These are phyloP conservation scores for Acanthamoeba healyi DNA, from an alignment of 208 protist genomes.

Conservation along the genomic window DNA sequence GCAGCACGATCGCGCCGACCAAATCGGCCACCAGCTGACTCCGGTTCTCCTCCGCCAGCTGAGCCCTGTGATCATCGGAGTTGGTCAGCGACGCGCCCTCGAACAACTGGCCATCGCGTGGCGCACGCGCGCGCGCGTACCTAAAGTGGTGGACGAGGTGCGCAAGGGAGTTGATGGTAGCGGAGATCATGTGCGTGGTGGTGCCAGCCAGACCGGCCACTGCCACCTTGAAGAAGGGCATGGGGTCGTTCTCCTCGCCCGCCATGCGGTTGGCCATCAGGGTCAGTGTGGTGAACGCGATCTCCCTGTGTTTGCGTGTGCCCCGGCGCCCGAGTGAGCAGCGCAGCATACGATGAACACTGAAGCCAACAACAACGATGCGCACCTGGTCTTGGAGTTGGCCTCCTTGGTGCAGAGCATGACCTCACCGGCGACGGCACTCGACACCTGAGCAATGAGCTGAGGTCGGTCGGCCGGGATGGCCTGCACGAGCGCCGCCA, in stretches of 20 bases:
- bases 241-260: neutral
- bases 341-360: no score
- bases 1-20: conserved; percentile 12
- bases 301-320: no score
- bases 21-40: conserved; percentile 14
- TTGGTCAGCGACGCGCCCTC: neutral
- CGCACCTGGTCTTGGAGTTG: conserved; percentile 70
- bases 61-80: neutral
- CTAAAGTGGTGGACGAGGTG: conserved; percentile 75
- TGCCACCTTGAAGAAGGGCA: conserved; percentile 70
- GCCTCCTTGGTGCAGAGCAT: conserved; percentile 81
- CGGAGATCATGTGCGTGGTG: conserved; percentile 76
- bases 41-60: neutral
- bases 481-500: neutral
- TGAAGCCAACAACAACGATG: no score
- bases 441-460: neutral
- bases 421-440: conserved; percentile 49
- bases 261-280: conserved; percentile 22
- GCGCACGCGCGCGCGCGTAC: neutral
- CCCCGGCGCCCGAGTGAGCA: no score
- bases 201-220: conserved; percentile 74
- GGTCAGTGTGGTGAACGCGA: conserved; percentile 15
- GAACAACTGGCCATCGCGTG: neutral
- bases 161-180: conserved; percentile 74
- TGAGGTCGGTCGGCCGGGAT: neutral